Base-by-base conservation (phyloP, 345 rosid species). In the Eucalyptus camaldulensis region DNA sequence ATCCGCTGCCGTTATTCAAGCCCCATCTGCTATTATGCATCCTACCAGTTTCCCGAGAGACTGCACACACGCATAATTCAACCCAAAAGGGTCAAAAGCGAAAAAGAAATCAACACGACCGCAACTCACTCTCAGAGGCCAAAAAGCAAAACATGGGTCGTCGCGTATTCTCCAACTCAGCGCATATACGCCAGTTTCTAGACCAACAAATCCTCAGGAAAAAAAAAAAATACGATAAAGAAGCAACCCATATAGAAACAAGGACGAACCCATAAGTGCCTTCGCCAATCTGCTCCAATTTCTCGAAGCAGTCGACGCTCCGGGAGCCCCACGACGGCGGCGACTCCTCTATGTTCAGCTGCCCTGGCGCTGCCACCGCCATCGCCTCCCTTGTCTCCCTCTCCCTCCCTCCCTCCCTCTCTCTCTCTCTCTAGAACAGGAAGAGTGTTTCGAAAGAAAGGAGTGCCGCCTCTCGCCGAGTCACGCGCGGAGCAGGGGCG, bases 281-380 rank as follows among this genome's bases (percentile, higher is more conserved):
- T 89, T 94, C 96, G 49, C 96, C 96, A 88, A 94, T 92, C 91
- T 94, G 96, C 56, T 94, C 96, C 80, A 94, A 91, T 89, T 93
- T 93, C 88, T 94, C 95, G 62, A 94, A 94, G 90, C 95, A 92
- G 88, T 94, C 94, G 50, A 94, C 96, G 86, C 94, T 93, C 89
- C 96, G 90, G n/a, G 96, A 94, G 14, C 96, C 96, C 95, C 94
- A 93, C 11, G 92, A 69, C 13, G 83, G 83, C 53, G 96, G 94
- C 12, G 92, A 90, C 91, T 93, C 96, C 76, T 89, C 89, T 49
- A 94, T 50, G 65, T 94, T 94, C 62, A 94, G 95, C 91, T 92
- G 96, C 54, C 94, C 93, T 17, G 94, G 91, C 67, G 93, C 93
- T 43, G 94, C 93, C 62, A 92, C 89, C 49, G 94, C 92, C 96